phyloP scores from a whole-genome alignment of 1,284 basidiomycete species.

The Volvariella volvacea region DNA sequence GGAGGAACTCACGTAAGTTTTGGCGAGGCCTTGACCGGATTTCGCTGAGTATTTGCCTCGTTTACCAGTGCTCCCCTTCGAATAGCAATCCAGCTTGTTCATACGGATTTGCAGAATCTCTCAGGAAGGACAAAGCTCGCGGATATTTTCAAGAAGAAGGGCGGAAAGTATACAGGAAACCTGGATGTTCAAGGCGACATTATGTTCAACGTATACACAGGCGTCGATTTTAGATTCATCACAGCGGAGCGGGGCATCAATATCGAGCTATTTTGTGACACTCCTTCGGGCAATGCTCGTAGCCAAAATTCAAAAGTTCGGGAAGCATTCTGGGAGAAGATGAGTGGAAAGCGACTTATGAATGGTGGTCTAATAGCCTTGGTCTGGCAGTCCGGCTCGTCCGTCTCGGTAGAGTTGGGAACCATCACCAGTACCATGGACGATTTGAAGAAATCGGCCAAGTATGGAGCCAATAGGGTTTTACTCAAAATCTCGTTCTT shows the following conservation, averaged over 20 bases:
- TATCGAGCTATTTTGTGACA: slow-evolving; percentile 33
- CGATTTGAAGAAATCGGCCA: slow-evolving; percentile 36
- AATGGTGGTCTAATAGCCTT: slow-evolving; percentile 53
- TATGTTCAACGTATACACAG: slow-evolving; percentile 54
- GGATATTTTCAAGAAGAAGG: slow-evolving; percentile 30
- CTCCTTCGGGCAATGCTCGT: slow-evolving; percentile 49
- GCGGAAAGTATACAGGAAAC: slow-evolving; percentile 39
- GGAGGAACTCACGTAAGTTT: slow-evolving; percentile 59
- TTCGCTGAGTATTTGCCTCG: background rate
- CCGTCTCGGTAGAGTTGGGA: slow-evolving; percentile 39
- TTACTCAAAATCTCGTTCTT: slow-evolving; percentile 44
- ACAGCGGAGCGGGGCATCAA: slow-evolving; percentile 44
- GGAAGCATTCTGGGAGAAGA: slow-evolving; percentile 44
- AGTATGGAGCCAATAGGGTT: slow-evolving; percentile 21
- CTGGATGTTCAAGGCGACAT: slow-evolving; percentile 32
- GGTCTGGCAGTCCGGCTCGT: slow-evolving; percentile 29
- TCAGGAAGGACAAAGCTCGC: slow-evolving; percentile 20
- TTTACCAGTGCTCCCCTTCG: slow-evolving; percentile 41
- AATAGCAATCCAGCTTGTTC: slow-evolving; percentile 37
- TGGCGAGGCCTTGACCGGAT: background rate
- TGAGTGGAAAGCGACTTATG: slow-evolving; percentile 44
- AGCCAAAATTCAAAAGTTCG: slow-evolving; percentile 25
- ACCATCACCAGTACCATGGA: slow-evolving; percentile 30
- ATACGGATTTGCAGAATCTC: slow-evolving; percentile 31
- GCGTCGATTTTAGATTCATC: slow-evolving; percentile 33